Conservation (phyloP, 176 grass and related monocot genomes). For the Saccharum spontaneum region DNA sequence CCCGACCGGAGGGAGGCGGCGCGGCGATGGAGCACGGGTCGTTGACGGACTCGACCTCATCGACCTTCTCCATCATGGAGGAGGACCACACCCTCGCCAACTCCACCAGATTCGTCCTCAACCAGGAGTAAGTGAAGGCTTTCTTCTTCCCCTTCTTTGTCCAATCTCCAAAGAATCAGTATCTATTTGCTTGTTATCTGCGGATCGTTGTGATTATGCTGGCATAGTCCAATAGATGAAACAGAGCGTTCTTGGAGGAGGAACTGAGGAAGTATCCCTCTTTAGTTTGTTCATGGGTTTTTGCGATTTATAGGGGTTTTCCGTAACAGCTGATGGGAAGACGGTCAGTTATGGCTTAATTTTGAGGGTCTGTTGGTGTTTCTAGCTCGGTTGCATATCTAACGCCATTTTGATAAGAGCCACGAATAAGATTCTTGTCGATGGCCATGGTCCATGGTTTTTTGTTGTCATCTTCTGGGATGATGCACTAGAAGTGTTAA, state of each 20-base stretch:
- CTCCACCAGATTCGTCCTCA: slow-evolving; percentile 74
- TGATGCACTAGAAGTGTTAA: neutral
- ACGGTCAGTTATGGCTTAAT: neutral
- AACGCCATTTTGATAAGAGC: neutral
- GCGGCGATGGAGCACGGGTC: slow-evolving; percentile 78
- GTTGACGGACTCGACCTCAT: slow-evolving; percentile 46
- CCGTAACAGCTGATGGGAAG: neutral
- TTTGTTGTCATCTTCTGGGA: neutral
- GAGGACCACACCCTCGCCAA: slow-evolving; percentile 91
- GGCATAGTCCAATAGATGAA: neutral
- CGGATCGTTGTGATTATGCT: neutral
- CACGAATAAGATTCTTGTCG: neutral
- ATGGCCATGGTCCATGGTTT: neutral
- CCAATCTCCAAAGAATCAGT: neutral
- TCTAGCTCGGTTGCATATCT: neutral
- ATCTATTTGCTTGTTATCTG: neutral
- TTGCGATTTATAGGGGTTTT: neutral
- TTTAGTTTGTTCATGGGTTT: neutral
- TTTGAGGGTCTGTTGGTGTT: neutral
- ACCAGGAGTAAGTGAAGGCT: slow-evolving; percentile 89
- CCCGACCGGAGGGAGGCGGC: neutral
- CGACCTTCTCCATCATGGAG: slow-evolving; percentile 75
- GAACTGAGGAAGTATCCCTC: neutral
- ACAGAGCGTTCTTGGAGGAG: neutral
- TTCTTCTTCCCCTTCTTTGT: neutral